A percentile compares a stretch with the other conserved stretches of the same genome.
Evolutionary conservation across 179 eudicot genomes (phyloP).

Genomic region (Carnegiea gigantea): DNA sequence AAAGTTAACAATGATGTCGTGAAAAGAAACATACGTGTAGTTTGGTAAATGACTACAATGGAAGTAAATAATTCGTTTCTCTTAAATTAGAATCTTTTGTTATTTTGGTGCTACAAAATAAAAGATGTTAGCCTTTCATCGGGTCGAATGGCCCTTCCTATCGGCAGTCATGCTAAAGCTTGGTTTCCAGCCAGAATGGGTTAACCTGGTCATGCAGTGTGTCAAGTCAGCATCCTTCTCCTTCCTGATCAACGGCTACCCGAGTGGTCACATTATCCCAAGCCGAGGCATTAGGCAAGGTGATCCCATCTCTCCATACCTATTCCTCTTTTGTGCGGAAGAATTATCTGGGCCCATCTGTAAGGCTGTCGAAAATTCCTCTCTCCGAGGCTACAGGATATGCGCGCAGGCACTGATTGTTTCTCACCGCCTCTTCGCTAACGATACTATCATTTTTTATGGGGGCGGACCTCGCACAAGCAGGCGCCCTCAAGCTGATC

Average conservation of each 20-base stretch:
- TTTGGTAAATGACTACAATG: too few relatives aligned
- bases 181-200: too few relatives aligned
- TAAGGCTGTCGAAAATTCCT: too few relatives aligned
- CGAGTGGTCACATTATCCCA: neutral
- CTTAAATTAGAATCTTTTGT: too few relatives aligned
- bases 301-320: neutral
- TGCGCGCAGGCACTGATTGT: neutral
- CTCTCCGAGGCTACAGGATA: neutral
- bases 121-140: too few relatives aligned
- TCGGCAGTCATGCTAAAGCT: too few relatives aligned
- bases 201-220: neutral
- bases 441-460: neutral
- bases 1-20: too few relatives aligned
- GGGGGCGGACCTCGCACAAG: neutral
- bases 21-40: too few relatives aligned
- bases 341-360: neutral
- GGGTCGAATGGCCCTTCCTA: too few relatives aligned
- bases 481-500: neutral
- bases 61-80: too few relatives aligned
- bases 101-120: too few relatives aligned
- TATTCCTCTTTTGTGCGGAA: neutral
- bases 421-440: neutral
- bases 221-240: neutral
- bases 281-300: neutral
- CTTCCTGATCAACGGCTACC: neutral